Conservation (phyloP, 768 basidiomycete species). For the Cubamyces lactineus region DNA sequence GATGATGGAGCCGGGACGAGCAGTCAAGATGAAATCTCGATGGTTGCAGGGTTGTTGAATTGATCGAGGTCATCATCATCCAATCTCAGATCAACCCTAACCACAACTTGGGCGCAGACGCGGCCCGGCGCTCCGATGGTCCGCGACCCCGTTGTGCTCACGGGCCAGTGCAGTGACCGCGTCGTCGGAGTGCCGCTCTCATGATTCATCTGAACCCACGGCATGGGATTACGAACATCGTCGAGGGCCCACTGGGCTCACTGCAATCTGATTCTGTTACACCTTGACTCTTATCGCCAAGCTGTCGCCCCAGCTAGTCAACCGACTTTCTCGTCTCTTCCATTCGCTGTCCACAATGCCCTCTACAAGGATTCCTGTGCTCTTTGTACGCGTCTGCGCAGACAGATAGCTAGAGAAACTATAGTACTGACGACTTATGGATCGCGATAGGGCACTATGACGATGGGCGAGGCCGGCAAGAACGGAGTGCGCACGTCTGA, state of each 20-base stretch:
- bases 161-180: neutral
- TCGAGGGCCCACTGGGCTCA: neutral
- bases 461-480: conserved; percentile 46
- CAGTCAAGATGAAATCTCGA: conserved; percentile 1
- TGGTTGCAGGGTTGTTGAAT: neutral
- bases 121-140: conserved; percentile 1
- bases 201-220: neutral
- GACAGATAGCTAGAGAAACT: neutral
- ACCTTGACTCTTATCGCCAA: neutral
- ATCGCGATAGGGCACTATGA: conserved; percentile 49
- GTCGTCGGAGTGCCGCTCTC: neutral
- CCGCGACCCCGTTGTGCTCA: neutral
- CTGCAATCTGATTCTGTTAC: neutral
- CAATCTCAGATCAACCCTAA: conserved; percentile 20
- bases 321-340: neutral
- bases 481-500: conserved; percentile 45
- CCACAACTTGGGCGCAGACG: neutral
- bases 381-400: conserved; percentile 38
- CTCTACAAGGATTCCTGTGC: conserved; percentile 43
- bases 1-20: neutral
- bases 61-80: conserved; percentile 1
- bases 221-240: neutral
- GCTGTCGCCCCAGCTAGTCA: neutral
- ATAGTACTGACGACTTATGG: neutral
- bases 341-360: conserved; percentile 12